phyloP scores from a whole-genome alignment of 768 basidiomycete species.

The Mycena belliarum region DNA sequence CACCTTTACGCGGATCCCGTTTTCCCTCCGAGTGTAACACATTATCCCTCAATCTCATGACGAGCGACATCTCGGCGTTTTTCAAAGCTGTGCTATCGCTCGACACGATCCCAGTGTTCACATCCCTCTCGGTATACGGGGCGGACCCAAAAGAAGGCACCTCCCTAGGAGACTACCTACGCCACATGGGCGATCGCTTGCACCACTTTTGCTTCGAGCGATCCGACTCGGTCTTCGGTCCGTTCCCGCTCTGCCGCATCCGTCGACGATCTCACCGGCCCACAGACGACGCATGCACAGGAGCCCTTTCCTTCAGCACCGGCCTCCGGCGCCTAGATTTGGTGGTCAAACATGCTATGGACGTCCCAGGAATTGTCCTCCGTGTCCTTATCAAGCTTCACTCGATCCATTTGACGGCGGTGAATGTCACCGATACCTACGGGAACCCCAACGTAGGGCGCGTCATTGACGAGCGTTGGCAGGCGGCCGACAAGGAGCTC shows the following conservation, averaged over 20 bases:
- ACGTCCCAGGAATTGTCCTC: not conserved
- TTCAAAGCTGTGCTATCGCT: not conserved
- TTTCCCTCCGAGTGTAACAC: not conserved
- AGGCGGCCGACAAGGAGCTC: not conserved
- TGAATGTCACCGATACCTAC: not conserved
- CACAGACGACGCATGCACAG: not conserved
- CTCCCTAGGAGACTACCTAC: not conserved
- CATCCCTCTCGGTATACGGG: constrained; percentile 1
- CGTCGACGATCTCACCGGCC: not conserved
- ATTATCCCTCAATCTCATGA: not conserved
- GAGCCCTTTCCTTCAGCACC: not conserved
- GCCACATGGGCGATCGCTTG: not conserved
- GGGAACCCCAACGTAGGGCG: too few species aligned
- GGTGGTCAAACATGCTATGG: not conserved
- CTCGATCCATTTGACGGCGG: not conserved
- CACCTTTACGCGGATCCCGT: not conserved
- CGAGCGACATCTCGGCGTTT: not conserved
- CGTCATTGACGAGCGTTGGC: not conserved
- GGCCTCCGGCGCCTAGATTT: not conserved
- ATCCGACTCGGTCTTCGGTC: not conserved
- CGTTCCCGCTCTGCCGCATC: not conserved
- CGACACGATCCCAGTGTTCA: not conserved
- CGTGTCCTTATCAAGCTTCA: not conserved
- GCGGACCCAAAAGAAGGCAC: not conserved
- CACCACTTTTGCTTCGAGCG: not conserved